Evolutionary conservation across 805 yeast species (phyloP).

Genomic region (Millerozyma acaciae): DNA sequence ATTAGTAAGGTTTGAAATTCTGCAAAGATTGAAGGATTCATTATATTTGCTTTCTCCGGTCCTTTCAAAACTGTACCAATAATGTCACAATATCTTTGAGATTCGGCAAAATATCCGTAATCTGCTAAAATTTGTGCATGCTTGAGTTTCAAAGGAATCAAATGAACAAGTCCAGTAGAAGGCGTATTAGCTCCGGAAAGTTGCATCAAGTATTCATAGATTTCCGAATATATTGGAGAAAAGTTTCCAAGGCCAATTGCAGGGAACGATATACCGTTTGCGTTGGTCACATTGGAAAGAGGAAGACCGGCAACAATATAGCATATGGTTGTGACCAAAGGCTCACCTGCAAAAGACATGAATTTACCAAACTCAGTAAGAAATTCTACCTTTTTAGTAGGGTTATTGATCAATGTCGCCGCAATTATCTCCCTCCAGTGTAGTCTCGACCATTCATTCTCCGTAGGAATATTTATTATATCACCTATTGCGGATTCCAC

Average conservation of each 20-base stretch:
- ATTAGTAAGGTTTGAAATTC: conserved; percentile 39
- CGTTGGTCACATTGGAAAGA: conserved; percentile 23
- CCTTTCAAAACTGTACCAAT: conserved; percentile 33
- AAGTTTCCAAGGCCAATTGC: conserved; percentile 35
- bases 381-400: conserved; percentile 32
- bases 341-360: conserved; percentile 25
- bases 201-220: conserved; percentile 56
- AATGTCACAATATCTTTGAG: conserved; percentile 61
- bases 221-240: conserved; percentile 53
- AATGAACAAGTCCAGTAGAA: conserved; percentile 45
- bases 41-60: conserved; percentile 28
- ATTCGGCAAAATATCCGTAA: conserved; percentile 51
- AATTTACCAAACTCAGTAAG: conserved; percentile 50
- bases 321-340: conserved; percentile 41
- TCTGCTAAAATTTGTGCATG: conserved; percentile 74
- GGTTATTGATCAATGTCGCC: conserved; percentile 34
- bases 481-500: conserved; percentile 50
- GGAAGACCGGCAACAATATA: conserved; percentile 47
- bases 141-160: conserved; percentile 55
- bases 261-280: conserved; percentile 32
- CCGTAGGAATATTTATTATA: conserved; percentile 37
- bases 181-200: conserved; percentile 24
- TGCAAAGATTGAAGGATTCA: conserved; percentile 17
- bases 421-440: conserved; percentile 50
- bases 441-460: conserved; percentile 45